These are phyloP conservation scores for Sonneratia caseolaris DNA, from an alignment of 345 rosid genomes.

Conservation along the genomic window DNA sequence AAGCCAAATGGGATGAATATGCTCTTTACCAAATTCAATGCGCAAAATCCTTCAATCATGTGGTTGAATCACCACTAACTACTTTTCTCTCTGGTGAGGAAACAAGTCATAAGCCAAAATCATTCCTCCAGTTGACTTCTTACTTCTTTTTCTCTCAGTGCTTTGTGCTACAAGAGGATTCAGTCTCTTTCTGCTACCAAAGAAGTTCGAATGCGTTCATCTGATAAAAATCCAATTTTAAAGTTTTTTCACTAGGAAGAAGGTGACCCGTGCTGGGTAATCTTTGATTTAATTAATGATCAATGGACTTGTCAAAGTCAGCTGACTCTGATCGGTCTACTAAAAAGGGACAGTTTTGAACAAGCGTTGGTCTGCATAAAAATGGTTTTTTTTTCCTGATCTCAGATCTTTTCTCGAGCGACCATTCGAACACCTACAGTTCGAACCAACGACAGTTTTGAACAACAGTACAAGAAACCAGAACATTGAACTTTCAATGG, in stretches of 20 bases:
- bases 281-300: not conserved
- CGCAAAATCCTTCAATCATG: no score
- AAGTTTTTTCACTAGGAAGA: not conserved
- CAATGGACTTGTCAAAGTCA: not conserved
- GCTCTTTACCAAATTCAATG: no score
- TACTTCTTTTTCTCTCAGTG: conserved; percentile 33
- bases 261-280: not conserved
- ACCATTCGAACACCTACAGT: not conserved
- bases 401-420: not conserved
- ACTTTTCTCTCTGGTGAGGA: not conserved
- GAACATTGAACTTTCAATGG: no score
- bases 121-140: conserved; percentile 3
- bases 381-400: not conserved
- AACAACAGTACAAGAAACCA: not conserved
- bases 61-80: no score
- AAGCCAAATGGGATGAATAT: not conserved
- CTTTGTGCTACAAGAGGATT: no score
- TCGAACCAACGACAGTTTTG: not conserved
- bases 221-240: no score
- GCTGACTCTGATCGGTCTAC: not conserved
- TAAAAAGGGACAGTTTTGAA: not conserved
- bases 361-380: not conserved
- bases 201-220: no score
- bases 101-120: not conserved
- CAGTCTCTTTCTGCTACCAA: no score